Conservation (phyloP, 2,329 filamentous ascomycete species). For the Davidsoniella neocaledoniae region DNA sequence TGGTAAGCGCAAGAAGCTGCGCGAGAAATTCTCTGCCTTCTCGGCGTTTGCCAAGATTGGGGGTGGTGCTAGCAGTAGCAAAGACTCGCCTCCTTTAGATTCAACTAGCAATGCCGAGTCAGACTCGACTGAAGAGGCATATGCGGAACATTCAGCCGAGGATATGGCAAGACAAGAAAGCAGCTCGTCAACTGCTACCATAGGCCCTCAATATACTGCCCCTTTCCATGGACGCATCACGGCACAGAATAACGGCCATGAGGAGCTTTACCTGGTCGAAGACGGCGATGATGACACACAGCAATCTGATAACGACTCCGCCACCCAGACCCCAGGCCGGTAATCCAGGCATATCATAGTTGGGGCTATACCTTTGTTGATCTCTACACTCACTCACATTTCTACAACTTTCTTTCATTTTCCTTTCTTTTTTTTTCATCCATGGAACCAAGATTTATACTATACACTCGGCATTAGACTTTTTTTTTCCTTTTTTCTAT, state of each 20-base stretch:
- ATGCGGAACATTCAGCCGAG: neutral
- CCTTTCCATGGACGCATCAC: slow-evolving; percentile 1
- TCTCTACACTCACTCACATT: neutral
- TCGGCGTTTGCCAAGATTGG: slow-evolving; percentile 11
- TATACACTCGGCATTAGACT: neutral
- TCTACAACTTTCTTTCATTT: neutral
- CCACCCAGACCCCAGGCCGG: too few species aligned
- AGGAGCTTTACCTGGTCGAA: slow-evolving; percentile 12
- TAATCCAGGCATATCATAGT: too few species aligned
- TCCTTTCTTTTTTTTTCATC: neutral
- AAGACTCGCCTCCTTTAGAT: neutral
- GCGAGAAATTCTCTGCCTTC: slow-evolving; percentile 8
- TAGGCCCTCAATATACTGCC: neutral
- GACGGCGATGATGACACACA: neutral
- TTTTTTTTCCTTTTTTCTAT: neutral
- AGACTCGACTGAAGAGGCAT: neutral
- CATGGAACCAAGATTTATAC: neutral
- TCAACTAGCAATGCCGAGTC: too few species aligned
- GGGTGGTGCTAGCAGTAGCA: neutral
- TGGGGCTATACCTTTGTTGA: too few species aligned
- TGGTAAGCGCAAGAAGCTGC: slow-evolving; percentile 6
- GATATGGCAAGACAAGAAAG: slow-evolving; percentile 1
- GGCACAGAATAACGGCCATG: slow-evolving; percentile 8
- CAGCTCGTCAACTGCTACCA: neutral
- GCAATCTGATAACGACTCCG: too few species aligned